Conservation (phyloP, 2,329 filamentous ascomycete species). For the Aspergillus nomiae region DNA sequence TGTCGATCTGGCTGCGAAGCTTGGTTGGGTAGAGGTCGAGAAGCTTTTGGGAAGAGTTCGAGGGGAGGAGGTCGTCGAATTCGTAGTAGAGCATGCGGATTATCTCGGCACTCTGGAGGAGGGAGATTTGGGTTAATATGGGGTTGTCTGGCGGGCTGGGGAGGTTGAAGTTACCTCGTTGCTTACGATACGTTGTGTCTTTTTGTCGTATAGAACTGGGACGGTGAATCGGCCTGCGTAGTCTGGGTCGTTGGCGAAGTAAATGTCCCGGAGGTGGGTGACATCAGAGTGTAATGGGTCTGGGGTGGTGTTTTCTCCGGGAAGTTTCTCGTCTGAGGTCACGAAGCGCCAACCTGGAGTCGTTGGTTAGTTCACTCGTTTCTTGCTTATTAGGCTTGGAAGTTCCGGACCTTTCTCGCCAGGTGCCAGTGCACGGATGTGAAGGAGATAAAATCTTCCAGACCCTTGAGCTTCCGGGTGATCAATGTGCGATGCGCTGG, state of each 20-base stretch:
- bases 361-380: neutral
- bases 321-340: slow-evolving; percentile 61
- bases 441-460: slow-evolving; percentile 77
- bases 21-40: slow-evolving; percentile 69
- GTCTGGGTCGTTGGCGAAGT: slow-evolving; percentile 71
- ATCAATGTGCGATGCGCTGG: slow-evolving; percentile 83
- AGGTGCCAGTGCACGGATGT: slow-evolving; percentile 95
- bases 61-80: slow-evolving; percentile 72
- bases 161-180: slow-evolving; percentile 66
- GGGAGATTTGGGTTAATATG: neutral
- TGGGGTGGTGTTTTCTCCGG: slow-evolving; percentile 55
- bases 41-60: slow-evolving; percentile 52
- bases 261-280: slow-evolving; percentile 75
- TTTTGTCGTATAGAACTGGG: slow-evolving; percentile 75
- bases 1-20: slow-evolving; percentile 71
- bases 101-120: slow-evolving; percentile 69
- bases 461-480: slow-evolving; percentile 83
- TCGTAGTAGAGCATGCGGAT: slow-evolving; percentile 83
- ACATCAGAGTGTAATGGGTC: slow-evolving; percentile 66
- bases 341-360: slow-evolving; percentile 77
- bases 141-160: neutral
- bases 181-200: slow-evolving; percentile 74
- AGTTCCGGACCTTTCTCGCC: slow-evolving; percentile 57
- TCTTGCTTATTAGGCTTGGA: neutral
- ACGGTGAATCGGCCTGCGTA: slow-evolving; percentile 85